These are phyloP conservation scores for Fistulifera solaris DNA, from an alignment of 108 stramenopile genomes.

Conservation along the genomic window DNA sequence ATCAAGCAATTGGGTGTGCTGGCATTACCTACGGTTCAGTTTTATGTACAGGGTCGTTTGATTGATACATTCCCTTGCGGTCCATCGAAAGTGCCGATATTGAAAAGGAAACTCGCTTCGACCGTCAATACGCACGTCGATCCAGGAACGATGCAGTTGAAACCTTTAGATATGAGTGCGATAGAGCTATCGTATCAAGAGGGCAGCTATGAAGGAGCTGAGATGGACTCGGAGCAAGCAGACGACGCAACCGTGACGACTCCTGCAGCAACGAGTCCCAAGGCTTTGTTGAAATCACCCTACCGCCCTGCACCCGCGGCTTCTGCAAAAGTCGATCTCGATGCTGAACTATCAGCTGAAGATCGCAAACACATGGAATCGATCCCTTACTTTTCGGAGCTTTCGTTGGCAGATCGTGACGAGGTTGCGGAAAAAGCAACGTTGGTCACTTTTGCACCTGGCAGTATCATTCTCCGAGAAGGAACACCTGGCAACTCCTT, in stretches of 20 bases:
- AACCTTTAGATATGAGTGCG: conserved; percentile 4
- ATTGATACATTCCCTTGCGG: conserved; percentile 84
- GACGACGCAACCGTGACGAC: not conserved
- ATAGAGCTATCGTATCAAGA: not conserved
- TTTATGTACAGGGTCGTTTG: conserved; percentile 44
- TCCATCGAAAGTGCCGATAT: conserved; percentile 74
- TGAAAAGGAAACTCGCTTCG: conserved; percentile 63
- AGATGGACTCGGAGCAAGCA: not conserved
- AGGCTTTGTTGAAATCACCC: not conserved
- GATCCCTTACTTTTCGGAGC: conserved; percentile 50
- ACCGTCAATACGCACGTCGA: conserved; percentile 58
- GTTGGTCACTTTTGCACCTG: conserved; percentile 59
- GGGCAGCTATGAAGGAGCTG: not conserved
- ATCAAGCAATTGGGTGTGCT: conserved; percentile 64
- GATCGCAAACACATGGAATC: conserved; percentile 13
- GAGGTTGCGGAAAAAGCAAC: conserved; percentile 51
- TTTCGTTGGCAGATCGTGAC: conserved; percentile 62
- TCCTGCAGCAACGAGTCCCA: not conserved
- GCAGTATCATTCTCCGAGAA: conserved; percentile 69
- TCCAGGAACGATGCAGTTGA: conserved; percentile 26
- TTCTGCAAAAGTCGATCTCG: no score
- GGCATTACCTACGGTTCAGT: conserved; percentile 70
- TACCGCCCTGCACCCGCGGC: not conserved
- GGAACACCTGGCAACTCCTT: conserved; percentile 69
- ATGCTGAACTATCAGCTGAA: not conserved